phyloP scores from a whole-genome alignment of 1,284 basidiomycete species.

The Ceratobasidium sp. region DNA sequence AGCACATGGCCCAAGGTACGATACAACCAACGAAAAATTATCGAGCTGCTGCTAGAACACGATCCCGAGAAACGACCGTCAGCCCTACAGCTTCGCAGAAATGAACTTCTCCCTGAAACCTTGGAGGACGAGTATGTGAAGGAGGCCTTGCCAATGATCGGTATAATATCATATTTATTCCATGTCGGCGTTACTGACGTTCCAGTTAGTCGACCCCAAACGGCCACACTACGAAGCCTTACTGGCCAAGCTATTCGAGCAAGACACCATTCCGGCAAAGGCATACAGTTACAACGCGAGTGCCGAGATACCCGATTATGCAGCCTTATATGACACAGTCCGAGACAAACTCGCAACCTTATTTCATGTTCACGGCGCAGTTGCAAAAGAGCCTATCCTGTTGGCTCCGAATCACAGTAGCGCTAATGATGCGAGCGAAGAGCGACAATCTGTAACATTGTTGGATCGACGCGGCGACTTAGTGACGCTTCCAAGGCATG shows the following conservation, averaged over 20 bases:
- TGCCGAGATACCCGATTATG: constrained; percentile 77
- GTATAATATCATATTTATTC: constrained; percentile 59
- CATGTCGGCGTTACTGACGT: constrained; percentile 14
- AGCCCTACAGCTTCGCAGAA: constrained; percentile 88
- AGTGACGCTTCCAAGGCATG: constrained; percentile 83
- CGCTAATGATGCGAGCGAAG: constrained; percentile 72
- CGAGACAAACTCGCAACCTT: constrained; percentile 80
- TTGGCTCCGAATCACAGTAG: constrained; percentile 75
- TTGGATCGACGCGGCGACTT: constrained; percentile 88
- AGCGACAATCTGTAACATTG: constrained; percentile 72
- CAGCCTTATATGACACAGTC: constrained; percentile 81
- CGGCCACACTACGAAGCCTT: constrained; percentile 80
- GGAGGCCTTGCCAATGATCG: constrained; percentile 82
- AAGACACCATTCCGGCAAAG: constrained; percentile 74
- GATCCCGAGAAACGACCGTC: constrained; percentile 85
- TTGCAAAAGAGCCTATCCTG: constrained; percentile 86
- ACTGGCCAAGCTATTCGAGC: constrained; percentile 77
- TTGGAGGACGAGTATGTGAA: constrained; percentile 89
- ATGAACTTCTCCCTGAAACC: constrained; percentile 78
- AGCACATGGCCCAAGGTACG: constrained; percentile 76
- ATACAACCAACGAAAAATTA: constrained; percentile 77
- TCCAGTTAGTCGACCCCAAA: constrained; percentile 71
- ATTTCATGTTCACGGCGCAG: constrained; percentile 90
- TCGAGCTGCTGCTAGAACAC: constrained; percentile 86
- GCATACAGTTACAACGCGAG: constrained; percentile 86